Base-by-base conservation (phyloP, 2,329 filamentous ascomycete species). In the Ophidiomyces ophidiicola region DNA sequence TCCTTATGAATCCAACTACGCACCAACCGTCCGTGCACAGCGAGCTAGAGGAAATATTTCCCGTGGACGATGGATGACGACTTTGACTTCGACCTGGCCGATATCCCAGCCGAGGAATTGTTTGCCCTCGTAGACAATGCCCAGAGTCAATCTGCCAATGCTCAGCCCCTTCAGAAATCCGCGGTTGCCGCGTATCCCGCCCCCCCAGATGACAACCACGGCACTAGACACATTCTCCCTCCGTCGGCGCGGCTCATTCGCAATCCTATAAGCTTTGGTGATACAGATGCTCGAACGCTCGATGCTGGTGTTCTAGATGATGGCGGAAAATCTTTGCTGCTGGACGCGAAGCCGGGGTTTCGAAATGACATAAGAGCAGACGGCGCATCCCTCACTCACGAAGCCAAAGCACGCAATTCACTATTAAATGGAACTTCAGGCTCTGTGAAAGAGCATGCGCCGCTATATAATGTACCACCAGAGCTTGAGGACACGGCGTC, bases 41-140 rank as follows among this genome's bases (percentile, higher is more conserved):
- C 20, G 17, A 21, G 36, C 36, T n/a, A 28, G 29, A 39, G 17
- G 15, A 14, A n/a, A 18, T 11, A 20, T 32, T 15, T 21, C 10
- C 15, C 29, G 12, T 20, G 20, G 15, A 42, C 29, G n/a, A 40
- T 39, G 39, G 64, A 53, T 46, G 58, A 67, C 53, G 63, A 65
- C 42, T 60, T 60, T 50, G 66, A 67, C 53, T 67, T 62, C 42
- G 64, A 67, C 47, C 62, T 66, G 45, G 59, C 58, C 45, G 61
- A 66, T 49, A 54, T 68, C 38, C 59, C 63, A 31, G 53, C 60
- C 19, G 53, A 61, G 39, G 60, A 63, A 14, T 50, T 66, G 35
- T 53, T 62, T 43, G 55, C 64, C 47, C 53, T 69, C 28, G 65
- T 68, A 47, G 56, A 67, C 42, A 53, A 60, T 50, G 65, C 64